These are phyloP conservation scores for Annulohypoxylon bovei DNA, from an alignment of 495 filamentous ascomycete species.

Conservation along the genomic window DNA sequence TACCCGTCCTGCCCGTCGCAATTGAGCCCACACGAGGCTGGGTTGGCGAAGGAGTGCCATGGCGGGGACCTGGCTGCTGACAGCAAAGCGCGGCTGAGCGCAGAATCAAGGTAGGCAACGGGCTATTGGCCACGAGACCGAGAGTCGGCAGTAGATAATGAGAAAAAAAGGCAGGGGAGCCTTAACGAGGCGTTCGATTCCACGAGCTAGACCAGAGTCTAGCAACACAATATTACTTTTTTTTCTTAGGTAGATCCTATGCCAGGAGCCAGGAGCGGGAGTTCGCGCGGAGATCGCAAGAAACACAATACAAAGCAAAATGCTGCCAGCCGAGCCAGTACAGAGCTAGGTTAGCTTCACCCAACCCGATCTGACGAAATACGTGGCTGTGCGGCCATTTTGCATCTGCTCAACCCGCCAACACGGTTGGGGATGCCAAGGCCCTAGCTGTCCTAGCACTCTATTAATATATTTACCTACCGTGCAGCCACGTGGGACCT, in stretches of 20 bases:
- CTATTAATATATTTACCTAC: constrained; percentile 26
- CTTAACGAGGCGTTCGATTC: not conserved
- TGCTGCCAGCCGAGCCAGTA: not conserved
- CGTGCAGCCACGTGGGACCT: constrained; percentile 18
- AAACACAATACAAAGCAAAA: constrained; percentile 2
- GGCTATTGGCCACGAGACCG: not conserved
- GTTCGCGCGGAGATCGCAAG: constrained; percentile 1
- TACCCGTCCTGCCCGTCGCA: not conserved
- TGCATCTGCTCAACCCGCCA: constrained; percentile 19
- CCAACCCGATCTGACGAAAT: constrained; percentile 7
- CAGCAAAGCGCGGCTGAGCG: constrained; percentile 24
- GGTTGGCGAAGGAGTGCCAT: constrained; percentile 17
- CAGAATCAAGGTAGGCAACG: constrained; percentile 4
- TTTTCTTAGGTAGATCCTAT: not conserved
- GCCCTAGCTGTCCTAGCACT: constrained; percentile 17
- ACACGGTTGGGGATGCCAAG: constrained; percentile 31
- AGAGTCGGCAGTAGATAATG: constrained; percentile 3
- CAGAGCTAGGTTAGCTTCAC: constrained; percentile 4
- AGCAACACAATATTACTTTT: not conserved
- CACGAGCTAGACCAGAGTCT: not conserved
- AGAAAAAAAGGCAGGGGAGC: not conserved
- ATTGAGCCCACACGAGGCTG: not conserved
- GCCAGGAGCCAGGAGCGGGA: not conserved
- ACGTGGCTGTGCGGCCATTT: constrained; percentile 30
- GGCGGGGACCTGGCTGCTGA: constrained; percentile 25